Evolutionary conservation across 2,329 filamentous ascomycete species (phyloP), one percentile per base, ranked within the genome.

Genomic region (Aspergillus brasiliensis): DNA sequence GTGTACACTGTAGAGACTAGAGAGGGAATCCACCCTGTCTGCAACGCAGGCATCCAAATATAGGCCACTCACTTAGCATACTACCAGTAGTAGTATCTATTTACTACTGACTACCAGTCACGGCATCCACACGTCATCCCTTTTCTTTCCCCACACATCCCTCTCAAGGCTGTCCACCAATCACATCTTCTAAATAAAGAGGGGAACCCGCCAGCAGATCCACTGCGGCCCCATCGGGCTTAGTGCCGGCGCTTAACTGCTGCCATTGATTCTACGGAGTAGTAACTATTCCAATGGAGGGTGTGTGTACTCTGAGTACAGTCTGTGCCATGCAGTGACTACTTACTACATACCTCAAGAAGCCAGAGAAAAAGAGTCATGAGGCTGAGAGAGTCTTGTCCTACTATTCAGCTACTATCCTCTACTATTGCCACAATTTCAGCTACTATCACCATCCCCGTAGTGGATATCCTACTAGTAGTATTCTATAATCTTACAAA

Each of bases 171-270:
- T 15, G 2, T 3, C 2, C 31, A 15, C 23, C 27, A 56, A 34
- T 56, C 5, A 51, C 10, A 8, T 15, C 19, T 5, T 25, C 10
- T 19, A 10, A 17, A 17, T 17, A 37, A 55, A 51, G 48, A 56
- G 51, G 58, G 59, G 56, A 49, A 44, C 52, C 38, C 52, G 38
- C 27, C 25, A 37, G 31, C 28, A 51, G 40, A n/a, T 44, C 59
- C 38, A 38, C 23, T 42, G 28, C 5, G 10, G 21, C 53, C 53
- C 1, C 23, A 57, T 34, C 1, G 1, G 56, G 59, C 4, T 38
- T 66, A 66, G 64, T 58, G 63, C 64, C 61, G 54, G 65, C 65
- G 65, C 65, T 67, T 67, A 67, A 65, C 51, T 62, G 61, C 61
- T 59, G 56, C 42, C n/a, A n/a, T n/a, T n/a, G n/a, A n/a, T n/a